These are phyloP conservation scores for Sordariomycetes sp. DNA, from an alignment of 2,329 filamentous ascomycete species.

Conservation along the genomic window DNA sequence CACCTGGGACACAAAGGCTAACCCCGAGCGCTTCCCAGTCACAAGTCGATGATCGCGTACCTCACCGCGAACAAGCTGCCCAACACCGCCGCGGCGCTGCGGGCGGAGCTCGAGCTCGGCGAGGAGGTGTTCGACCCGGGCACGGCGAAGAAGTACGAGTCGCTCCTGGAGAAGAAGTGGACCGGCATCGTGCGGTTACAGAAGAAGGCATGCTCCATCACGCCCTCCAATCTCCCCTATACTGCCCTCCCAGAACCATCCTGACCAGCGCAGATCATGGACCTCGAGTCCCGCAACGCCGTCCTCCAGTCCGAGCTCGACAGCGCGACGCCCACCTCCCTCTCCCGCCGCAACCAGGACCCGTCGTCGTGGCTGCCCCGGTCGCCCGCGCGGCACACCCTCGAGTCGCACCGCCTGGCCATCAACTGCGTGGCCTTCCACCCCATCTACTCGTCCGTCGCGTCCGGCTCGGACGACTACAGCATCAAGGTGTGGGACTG, in stretches of 20 bases:
- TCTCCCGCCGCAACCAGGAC: conserved; percentile 73
- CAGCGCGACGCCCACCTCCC: conserved; percentile 64
- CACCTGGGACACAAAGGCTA: background rate
- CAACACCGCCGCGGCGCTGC: conserved; percentile 58
- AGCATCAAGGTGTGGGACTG: conserved; percentile 98
- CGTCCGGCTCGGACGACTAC: conserved; percentile 82
- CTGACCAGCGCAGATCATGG: conserved; percentile 63
- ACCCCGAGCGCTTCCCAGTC: conserved; percentile 37
- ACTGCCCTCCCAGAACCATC: conserved; percentile 5
- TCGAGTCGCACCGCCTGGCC: conserved; percentile 71
- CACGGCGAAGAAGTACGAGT: conserved; percentile 89
- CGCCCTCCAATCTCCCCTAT: background rate
- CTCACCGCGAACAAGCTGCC: conserved; percentile 63
- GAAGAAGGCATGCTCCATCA: conserved; percentile 60
- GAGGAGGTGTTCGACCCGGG: conserved; percentile 63
- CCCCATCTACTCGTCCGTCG: conserved; percentile 80
- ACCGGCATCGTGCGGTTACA: conserved; percentile 89
- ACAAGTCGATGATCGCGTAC: conserved; percentile 91
- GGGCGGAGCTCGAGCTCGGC: conserved; percentile 65
- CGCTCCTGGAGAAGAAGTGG: conserved; percentile 95
- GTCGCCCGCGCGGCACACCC: conserved; percentile 66
- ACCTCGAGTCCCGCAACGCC: conserved; percentile 68
- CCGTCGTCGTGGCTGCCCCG: conserved; percentile 80
- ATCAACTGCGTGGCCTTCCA: conserved; percentile 89
- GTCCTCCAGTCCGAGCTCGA: conserved; percentile 75